phyloP scores from a whole-genome alignment of 2,329 filamentous ascomycete genomes.

The Verticillium nonalfalfae region DNA sequence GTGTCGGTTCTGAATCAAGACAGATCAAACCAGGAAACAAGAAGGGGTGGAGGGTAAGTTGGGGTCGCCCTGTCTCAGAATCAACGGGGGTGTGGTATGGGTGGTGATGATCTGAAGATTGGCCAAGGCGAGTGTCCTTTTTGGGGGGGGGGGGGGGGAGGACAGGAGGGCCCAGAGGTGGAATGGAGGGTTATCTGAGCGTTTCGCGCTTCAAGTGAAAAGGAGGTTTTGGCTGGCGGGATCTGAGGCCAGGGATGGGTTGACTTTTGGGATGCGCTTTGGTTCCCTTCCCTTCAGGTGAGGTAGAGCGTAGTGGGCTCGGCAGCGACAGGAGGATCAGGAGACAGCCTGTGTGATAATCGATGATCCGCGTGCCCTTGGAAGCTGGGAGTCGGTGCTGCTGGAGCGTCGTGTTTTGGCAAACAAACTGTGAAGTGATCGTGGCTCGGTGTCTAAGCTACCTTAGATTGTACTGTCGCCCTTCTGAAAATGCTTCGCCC shows the following conservation, averaged over 20 bases:
- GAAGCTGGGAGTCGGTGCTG: not conserved
- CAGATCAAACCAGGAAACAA: not conserved
- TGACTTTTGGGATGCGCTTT: not conserved
- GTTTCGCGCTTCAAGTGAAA: not conserved
- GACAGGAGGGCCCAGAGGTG: not conserved
- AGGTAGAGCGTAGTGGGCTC: not conserved
- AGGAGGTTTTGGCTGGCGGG: not conserved
- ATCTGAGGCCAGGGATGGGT: not conserved
- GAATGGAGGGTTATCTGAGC: not conserved
- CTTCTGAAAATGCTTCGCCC: not conserved
- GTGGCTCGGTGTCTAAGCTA: not conserved
- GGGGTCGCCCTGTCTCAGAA: conserved; percentile 3
- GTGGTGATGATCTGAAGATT: not conserved
- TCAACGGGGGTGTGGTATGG: not conserved
- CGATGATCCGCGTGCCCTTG: not conserved
- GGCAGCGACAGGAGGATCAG: not conserved
- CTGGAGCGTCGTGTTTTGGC: not conserved
- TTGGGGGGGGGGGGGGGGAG: not conserved
- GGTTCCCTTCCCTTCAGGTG: conserved; percentile 5
- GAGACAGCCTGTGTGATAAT: too few relatives aligned
- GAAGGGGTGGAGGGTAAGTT: not conserved
- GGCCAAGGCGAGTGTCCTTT: not conserved
- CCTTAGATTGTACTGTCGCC: not conserved
- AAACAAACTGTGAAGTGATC: not conserved
- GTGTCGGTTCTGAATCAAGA: not conserved